Evolutionary conservation across 345 rosid species (phyloP).

Genomic region (Populus nigra): DNA sequence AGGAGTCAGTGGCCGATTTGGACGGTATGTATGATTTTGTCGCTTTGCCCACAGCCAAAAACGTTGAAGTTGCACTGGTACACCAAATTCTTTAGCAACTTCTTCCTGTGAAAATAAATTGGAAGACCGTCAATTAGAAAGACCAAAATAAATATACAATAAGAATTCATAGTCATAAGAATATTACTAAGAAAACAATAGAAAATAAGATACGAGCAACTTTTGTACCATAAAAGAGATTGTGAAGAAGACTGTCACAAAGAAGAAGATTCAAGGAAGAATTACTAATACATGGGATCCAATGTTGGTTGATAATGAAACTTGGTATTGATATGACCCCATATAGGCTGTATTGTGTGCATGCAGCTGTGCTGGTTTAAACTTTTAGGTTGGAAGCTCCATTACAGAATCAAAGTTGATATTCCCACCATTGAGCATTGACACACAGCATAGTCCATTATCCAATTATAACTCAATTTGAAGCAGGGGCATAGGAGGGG

Average conservation of each 20-base stretch:
- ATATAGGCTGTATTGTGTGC: not conserved
- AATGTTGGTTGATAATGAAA: not conserved
- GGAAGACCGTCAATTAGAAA: not conserved
- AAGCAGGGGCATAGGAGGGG: not conserved
- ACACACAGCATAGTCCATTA: not conserved
- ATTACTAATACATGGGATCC: not conserved
- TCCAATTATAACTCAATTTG: not conserved
- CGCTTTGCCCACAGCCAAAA: constrained; percentile 99
- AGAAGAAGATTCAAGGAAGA: not conserved
- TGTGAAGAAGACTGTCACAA: not conserved
- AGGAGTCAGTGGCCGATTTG: constrained; percentile 70
- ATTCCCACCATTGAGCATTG: not conserved
- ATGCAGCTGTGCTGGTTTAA: not conserved
- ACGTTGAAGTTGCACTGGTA: constrained; percentile 78
- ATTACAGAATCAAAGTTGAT: not conserved
- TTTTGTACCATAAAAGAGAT: not conserved
- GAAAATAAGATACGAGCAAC: not conserved
- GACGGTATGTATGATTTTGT: constrained; percentile 91
- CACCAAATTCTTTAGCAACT: constrained; percentile 84
- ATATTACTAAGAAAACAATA: not conserved
- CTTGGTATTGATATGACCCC: not conserved
- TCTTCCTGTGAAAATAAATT: constrained; percentile 56
- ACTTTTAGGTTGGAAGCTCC: not conserved
- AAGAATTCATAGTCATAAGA: not conserved
- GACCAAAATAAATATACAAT: not conserved